Conservation (phyloP, 1,284 basidiomycete genomes). For the Dichomitus squalens region DNA sequence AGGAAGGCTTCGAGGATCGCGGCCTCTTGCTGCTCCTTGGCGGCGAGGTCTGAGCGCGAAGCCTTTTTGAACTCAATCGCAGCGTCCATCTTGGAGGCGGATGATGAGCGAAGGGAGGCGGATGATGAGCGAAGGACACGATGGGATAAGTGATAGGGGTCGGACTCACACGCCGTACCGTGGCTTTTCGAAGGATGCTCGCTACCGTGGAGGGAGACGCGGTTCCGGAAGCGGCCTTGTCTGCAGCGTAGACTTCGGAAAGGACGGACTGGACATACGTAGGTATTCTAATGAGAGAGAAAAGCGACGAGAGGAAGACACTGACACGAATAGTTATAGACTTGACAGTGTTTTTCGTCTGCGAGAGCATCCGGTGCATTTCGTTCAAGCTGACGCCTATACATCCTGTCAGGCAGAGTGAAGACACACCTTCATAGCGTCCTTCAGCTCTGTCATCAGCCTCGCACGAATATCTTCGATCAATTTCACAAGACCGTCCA, state of each 20-base stretch:
- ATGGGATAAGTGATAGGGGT: background rate
- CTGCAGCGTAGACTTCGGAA: slow-evolving; percentile 66
- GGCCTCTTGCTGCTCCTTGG: slow-evolving; percentile 61
- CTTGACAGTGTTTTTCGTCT: slow-evolving; percentile 56
- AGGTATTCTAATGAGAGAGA: background rate
- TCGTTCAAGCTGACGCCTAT: slow-evolving; percentile 2
- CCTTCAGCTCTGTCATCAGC: slow-evolving; percentile 36
- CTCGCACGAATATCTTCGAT: slow-evolving; percentile 29
- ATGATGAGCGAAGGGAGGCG: background rate
- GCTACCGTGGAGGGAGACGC: slow-evolving; percentile 48
- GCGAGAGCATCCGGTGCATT: background rate
- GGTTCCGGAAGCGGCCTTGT: slow-evolving; percentile 51
- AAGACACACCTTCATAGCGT: slow-evolving; percentile 63
- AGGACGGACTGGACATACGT: slow-evolving; percentile 53
- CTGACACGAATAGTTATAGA: slow-evolving; percentile 65
- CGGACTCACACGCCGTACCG: slow-evolving; percentile 55
- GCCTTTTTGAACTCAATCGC: slow-evolving; percentile 56
- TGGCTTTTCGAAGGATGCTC: slow-evolving; percentile 59
- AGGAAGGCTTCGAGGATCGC: slow-evolving; percentile 55
- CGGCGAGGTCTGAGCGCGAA: slow-evolving; percentile 64
- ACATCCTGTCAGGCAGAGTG: background rate
- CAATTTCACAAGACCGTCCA: background rate
- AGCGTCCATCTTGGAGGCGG: slow-evolving; percentile 53
- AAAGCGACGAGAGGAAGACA: background rate
- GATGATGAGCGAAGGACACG: background rate